Conservation (phyloP, 139 green algal genomes). For the Coelastrella sp. region DNA sequence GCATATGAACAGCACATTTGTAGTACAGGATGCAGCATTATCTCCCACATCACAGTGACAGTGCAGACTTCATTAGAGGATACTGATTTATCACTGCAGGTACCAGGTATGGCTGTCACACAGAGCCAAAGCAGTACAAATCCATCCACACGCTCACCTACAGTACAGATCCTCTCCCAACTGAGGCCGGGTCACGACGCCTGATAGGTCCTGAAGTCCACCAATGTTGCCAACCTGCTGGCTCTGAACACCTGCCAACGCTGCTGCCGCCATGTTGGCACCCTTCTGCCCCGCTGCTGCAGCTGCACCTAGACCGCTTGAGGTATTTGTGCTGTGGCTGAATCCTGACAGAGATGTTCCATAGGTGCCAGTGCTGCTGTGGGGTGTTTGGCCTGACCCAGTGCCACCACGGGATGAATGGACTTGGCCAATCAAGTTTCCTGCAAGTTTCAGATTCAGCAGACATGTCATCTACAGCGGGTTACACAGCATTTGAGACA, state of each 20-base stretch:
- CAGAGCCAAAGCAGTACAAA: too few relatives aligned
- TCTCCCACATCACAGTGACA: too few relatives aligned
- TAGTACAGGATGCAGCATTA: too few relatives aligned
- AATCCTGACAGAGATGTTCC: not conserved
- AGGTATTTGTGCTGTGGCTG: not conserved
- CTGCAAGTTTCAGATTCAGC: not conserved
- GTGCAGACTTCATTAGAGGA: too few relatives aligned
- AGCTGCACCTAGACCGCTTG: not conserved
- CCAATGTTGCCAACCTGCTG: not conserved
- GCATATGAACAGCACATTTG: too few relatives aligned
- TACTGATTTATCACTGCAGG: too few relatives aligned
- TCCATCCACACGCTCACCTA: not conserved
- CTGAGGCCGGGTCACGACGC: conserved; percentile 15
- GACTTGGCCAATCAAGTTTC: not conserved
- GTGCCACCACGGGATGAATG: not conserved
- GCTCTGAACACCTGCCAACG: not conserved
- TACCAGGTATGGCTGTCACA: too few relatives aligned
- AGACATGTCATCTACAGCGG: not conserved
- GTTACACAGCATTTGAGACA: too few relatives aligned
- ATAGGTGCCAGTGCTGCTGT: not conserved
- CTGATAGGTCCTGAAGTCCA: not conserved
- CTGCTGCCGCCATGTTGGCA: conserved; percentile 11
- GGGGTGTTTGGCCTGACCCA: not conserved
- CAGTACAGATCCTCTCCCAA: conserved; percentile 27
- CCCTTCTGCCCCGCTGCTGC: conserved; percentile 9